Percentiles rank a stretch among this genome's conserved stretches.
These are phyloP conservation scores for Porcisia hertigi DNA, from an alignment of 208 protist species.

Conservation along the genomic window DNA sequence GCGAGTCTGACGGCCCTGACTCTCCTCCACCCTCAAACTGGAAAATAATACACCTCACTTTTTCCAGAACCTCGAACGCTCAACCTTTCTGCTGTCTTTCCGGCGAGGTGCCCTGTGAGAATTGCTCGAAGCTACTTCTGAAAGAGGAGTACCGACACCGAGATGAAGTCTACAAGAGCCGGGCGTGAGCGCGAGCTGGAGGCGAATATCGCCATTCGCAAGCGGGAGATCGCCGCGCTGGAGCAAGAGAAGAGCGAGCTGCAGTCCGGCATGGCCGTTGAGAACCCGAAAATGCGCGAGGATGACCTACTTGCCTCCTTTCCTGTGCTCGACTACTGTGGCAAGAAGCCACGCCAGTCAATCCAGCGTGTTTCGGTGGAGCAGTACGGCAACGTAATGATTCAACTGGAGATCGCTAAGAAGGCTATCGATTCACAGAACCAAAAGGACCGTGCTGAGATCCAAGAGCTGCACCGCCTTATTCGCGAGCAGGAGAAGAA, in stretches of 20 bases:
- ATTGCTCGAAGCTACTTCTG: not conserved
- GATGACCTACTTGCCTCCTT: slow-evolving; percentile 63
- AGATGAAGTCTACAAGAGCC: slow-evolving; percentile 53
- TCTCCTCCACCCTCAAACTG: not conserved
- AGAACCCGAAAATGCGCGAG: slow-evolving; percentile 27
- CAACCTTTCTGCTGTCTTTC: not conserved
- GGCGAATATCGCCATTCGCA: slow-evolving; percentile 52
- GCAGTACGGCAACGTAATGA: slow-evolving; percentile 66
- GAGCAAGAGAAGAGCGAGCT: slow-evolving; percentile 54
- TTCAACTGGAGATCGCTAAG: slow-evolving; percentile 71
- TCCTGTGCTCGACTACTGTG: slow-evolving; percentile 81
- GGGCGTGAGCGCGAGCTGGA: slow-evolving; percentile 74
- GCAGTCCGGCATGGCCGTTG: slow-evolving; percentile 44
- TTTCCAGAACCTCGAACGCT: not conserved
- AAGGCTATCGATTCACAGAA: slow-evolving; percentile 72
- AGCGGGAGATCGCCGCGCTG: slow-evolving; percentile 67
- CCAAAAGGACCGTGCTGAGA: slow-evolving; percentile 37
- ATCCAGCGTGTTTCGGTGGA: slow-evolving; percentile 60
- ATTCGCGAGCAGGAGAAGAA: slow-evolving; percentile 55
- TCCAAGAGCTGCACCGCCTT: slow-evolving; percentile 55
- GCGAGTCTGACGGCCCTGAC: not conserved
- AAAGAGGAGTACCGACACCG: not conserved
- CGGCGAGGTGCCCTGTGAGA: not conserved
- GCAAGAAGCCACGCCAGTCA: slow-evolving; percentile 39
- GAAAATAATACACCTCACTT: not conserved